Percentiles rank a stretch among this genome's conserved stretches.
These are phyloP conservation scores for Metarhizium rileyi DNA, from an alignment of 2,329 filamentous ascomycete species.

Conservation along the genomic window DNA sequence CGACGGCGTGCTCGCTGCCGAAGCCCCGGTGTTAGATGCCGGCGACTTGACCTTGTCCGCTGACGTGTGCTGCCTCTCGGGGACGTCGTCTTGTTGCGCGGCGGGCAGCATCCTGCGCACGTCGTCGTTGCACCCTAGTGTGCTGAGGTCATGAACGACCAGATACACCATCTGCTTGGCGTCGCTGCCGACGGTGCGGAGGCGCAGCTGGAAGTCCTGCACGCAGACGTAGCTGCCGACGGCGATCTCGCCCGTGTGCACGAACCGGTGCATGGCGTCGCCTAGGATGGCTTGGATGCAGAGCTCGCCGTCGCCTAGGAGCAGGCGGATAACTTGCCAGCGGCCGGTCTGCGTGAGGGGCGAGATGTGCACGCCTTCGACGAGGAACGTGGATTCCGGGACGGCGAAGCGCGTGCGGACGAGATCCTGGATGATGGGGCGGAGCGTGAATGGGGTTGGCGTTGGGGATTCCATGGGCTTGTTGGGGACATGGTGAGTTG, in stretches of 20 bases:
- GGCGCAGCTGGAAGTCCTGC: constrained; percentile 29
- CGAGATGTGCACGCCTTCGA: constrained; percentile 33
- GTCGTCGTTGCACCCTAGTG: constrained; percentile 38
- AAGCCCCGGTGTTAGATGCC: too few species aligned
- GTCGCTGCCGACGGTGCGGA: constrained; percentile 9
- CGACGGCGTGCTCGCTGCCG: neutral
- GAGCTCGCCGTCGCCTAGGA: constrained; percentile 43
- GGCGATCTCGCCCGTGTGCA: constrained; percentile 33
- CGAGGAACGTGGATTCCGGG: constrained; percentile 38
- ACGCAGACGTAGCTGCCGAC: constrained; percentile 40
- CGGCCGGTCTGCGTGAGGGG: constrained; percentile 24
- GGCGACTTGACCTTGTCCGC: neutral
- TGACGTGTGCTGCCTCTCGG: neutral
- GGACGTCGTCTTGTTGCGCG: neutral
- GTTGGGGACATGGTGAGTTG: neutral
- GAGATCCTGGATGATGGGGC: constrained; percentile 37
- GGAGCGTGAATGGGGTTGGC: constrained; percentile 19
- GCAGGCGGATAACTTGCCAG: constrained; percentile 36
- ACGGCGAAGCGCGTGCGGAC: constrained; percentile 37
- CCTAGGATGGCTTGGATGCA: constrained; percentile 44
- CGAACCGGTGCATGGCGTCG: constrained; percentile 36
- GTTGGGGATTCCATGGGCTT: neutral
- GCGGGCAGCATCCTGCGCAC: constrained; percentile 18
- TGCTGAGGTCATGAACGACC: constrained; percentile 32
- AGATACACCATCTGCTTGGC: constrained; percentile 31